Evolutionary conservation across 192 early-diverging fungal species (phyloP).

Genomic region (Paraglomus brasilianum): DNA sequence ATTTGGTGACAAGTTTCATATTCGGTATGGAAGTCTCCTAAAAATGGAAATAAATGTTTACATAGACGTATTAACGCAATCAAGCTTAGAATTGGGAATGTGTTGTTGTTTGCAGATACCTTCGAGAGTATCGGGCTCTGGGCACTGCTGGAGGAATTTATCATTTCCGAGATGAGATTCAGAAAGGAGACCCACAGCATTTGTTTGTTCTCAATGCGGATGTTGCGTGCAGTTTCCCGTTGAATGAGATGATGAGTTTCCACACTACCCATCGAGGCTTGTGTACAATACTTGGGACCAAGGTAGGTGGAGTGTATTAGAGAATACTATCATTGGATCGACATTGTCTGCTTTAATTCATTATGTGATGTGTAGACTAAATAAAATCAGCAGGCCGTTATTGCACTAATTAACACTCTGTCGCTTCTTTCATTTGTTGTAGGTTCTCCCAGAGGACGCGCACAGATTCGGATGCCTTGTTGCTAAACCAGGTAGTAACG

Average conservation of each 20-base stretch:
- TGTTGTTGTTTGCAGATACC: constrained; percentile 61
- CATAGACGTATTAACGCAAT: too few relatives aligned
- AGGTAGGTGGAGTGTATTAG: constrained; percentile 47
- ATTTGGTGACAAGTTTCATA: constrained; percentile 75
- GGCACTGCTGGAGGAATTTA: constrained; percentile 97
- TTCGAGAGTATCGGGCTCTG: constrained; percentile 95
- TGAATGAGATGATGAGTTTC: constrained; percentile 79
- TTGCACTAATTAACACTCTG: not conserved
- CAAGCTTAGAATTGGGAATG: too few relatives aligned
- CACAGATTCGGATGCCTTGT: constrained; percentile 93
- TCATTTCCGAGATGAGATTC: constrained; percentile 98
- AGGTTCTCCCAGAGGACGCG: constrained; percentile 67
- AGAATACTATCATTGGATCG: constrained; percentile 12
- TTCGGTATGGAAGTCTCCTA: constrained; percentile 60
- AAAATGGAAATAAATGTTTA: too few relatives aligned
- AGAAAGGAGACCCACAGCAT: constrained; percentile 84
- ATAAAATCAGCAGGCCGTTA: not conserved
- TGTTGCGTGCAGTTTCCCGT: constrained; percentile 92
- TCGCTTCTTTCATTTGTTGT: not conserved
- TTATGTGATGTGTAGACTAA: too few relatives aligned
- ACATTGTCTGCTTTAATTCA: too few relatives aligned
- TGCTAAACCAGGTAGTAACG: constrained; percentile 80
- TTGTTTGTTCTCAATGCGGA: constrained; percentile 98
- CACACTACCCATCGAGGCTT: constrained; percentile 80
- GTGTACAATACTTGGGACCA: constrained; percentile 88